These are phyloP conservation scores for Tothia fuscella DNA, from an alignment of 2,329 filamentous ascomycete genomes.

Conservation along the genomic window DNA sequence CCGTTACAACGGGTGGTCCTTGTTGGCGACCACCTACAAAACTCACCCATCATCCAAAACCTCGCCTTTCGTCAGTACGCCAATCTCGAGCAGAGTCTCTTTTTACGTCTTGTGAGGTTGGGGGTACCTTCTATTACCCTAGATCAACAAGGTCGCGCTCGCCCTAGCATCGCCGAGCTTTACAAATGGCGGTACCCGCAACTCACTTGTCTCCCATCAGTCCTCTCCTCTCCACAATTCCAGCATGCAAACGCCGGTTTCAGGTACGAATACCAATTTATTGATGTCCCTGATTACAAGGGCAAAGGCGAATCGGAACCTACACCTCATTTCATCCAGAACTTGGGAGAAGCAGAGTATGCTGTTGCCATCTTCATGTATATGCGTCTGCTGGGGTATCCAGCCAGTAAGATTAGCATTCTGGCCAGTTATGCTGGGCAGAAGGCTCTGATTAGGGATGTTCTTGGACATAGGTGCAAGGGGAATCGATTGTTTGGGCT, in stretches of 20 bases:
- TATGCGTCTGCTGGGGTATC: constrained; percentile 91
- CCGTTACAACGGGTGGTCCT: constrained; percentile 79
- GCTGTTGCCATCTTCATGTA: constrained; percentile 93
- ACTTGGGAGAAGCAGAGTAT: constrained; percentile 93
- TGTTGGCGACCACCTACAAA: constrained; percentile 92
- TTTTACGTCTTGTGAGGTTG: constrained; percentile 78
- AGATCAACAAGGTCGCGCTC: constrained; percentile 85
- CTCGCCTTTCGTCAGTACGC: constrained; percentile 89
- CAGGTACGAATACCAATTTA: constrained; percentile 90
- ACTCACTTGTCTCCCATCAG: constrained; percentile 66
- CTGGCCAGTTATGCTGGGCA: constrained; percentile 92
- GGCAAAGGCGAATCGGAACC: constrained; percentile 80
- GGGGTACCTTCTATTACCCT: constrained; percentile 85
- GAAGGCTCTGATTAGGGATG: constrained; percentile 74
- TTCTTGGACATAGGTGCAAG: constrained; percentile 71
- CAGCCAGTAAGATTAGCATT: constrained; percentile 72
- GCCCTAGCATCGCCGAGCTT: constrained; percentile 73
- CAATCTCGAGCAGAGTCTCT: constrained; percentile 91
- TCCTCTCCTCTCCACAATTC: constrained; percentile 60
- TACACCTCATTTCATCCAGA: constrained; percentile 89
- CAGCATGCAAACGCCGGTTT: constrained; percentile 79
- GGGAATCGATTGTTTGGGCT: constrained; percentile 77
- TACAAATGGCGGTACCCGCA: constrained; percentile 88
- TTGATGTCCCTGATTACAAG: constrained; percentile 89
- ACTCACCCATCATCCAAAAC: constrained; percentile 91